Evolutionary conservation across 2,329 filamentous ascomycete species (phyloP).

Genomic region (Coniella vitis): DNA sequence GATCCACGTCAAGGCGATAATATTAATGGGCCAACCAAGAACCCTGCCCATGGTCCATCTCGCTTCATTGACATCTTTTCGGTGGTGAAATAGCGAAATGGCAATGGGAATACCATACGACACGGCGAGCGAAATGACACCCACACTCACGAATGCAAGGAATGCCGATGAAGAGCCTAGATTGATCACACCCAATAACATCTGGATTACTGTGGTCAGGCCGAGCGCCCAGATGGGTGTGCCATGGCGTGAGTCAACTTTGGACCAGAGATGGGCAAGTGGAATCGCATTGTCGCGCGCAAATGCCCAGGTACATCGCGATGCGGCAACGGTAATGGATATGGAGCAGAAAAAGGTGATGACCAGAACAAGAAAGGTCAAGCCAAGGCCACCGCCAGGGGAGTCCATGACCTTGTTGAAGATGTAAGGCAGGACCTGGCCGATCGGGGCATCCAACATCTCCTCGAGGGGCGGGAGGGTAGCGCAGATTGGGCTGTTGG

Average conservation of each 20-base stretch:
- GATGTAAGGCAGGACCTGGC: constrained; percentile 49
- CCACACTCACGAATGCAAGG: constrained; percentile 49
- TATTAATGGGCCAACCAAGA: constrained; percentile 38
- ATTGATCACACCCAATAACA: constrained; percentile 50
- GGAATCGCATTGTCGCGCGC: constrained; percentile 53
- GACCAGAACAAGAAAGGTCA: constrained; percentile 47
- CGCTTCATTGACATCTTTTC: constrained; percentile 40
- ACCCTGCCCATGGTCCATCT: constrained; percentile 38
- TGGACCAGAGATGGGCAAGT: constrained; percentile 40
- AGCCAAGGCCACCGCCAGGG: constrained; percentile 41
- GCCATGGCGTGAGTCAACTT: constrained; percentile 44
- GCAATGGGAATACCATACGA: constrained; percentile 50
- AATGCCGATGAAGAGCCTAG: constrained; percentile 52
- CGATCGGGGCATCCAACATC: constrained; percentile 40
- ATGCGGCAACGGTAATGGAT: constrained; percentile 60
- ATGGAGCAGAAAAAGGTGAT: constrained; percentile 54
- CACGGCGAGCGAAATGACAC: constrained; percentile 48
- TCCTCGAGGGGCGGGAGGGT: constrained; percentile 34
- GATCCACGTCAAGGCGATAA: constrained; percentile 43
- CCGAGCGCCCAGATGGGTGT: constrained; percentile 51
- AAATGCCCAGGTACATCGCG: constrained; percentile 60
- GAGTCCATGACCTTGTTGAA: constrained; percentile 44
- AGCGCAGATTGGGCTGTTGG: constrained; percentile 44
- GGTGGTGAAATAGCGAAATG: constrained; percentile 39
- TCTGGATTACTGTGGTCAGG: constrained; percentile 45